Percentiles rank a stretch among this genome's conserved stretches.
Conservation (phyloP, 208 protist species). For the Trypanosoma boissoni region DNA sequence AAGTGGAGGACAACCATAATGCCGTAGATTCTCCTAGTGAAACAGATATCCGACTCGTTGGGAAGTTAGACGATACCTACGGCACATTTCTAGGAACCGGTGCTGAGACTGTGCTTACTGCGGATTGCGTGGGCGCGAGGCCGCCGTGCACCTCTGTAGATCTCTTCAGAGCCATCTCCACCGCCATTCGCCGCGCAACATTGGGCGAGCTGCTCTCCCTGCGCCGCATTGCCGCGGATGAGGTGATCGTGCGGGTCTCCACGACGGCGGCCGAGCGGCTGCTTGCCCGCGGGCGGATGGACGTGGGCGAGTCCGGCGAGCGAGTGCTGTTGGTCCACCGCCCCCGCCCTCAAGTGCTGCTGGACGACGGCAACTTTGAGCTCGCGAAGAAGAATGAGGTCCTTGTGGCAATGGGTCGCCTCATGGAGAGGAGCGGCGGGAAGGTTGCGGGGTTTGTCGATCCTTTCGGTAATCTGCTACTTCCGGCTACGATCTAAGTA, state of each 20-base stretch:
- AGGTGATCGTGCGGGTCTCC: slow-evolving; percentile 22
- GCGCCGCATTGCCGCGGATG: slow-evolving; percentile 22
- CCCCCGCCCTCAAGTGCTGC: slow-evolving; percentile 10
- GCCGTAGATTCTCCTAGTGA: background rate
- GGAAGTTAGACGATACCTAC: slow-evolving; percentile 14
- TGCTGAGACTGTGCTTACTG: background rate
- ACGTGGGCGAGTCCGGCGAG: background rate
- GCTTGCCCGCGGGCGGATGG: slow-evolving; percentile 6
- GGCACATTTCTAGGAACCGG: slow-evolving; percentile 3
- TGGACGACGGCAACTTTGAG: slow-evolving; percentile 18
- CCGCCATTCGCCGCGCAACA: slow-evolving; percentile 14
- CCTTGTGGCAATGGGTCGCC: slow-evolving; percentile 26
- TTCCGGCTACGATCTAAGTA: too few species aligned
- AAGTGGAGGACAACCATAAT: background rate
- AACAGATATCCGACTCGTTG: slow-evolving; percentile 18
- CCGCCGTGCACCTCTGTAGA: background rate
- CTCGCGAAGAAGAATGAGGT: slow-evolving; percentile 36
- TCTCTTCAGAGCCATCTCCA: slow-evolving; percentile 24
- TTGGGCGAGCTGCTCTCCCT: slow-evolving; percentile 28
- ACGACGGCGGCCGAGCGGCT: slow-evolving; percentile 1
- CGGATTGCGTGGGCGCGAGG: background rate
- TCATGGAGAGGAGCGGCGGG: slow-evolving; percentile 27
- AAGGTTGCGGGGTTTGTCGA: slow-evolving; percentile 35
- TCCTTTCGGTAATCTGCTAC: slow-evolving; percentile 40
- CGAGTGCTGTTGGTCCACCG: background rate